These are phyloP conservation scores for Amaranthus palmeri DNA, from an alignment of 148 eudicot species.

Conservation along the genomic window DNA sequence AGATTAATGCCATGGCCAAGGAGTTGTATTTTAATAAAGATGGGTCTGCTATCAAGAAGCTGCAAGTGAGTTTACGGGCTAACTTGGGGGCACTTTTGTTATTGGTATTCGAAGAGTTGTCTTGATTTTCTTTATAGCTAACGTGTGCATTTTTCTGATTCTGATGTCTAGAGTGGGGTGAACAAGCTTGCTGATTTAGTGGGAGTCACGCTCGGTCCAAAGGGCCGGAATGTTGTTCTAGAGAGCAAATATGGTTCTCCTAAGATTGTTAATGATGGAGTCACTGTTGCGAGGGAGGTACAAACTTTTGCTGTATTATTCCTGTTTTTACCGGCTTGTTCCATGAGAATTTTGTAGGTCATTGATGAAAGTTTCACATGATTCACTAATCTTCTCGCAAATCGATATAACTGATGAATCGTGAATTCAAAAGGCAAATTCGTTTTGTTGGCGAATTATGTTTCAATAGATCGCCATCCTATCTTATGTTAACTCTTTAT, in stretches of 20 bases:
- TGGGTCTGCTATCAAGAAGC: conserved; percentile 82
- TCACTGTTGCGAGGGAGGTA: conserved; percentile 67
- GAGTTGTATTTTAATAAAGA: conserved; percentile 86
- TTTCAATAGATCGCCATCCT: background rate
- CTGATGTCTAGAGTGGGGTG: conserved; percentile 43
- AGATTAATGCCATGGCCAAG: conserved; percentile 61
- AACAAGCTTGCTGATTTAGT: conserved; percentile 91
- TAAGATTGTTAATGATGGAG: conserved; percentile 93
- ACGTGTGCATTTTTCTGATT: background rate
- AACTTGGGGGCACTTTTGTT: background rate
- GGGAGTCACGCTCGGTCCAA: conserved; percentile 89
- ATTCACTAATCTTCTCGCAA: too few relatives aligned
- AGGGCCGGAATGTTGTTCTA: conserved; percentile 92
- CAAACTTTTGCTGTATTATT: background rate
- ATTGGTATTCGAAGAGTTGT: too few relatives aligned
- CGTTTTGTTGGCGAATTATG: too few relatives aligned
- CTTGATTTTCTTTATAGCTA: background rate
- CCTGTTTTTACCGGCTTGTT: background rate
- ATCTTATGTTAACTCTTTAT: background rate
- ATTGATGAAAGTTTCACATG: background rate
- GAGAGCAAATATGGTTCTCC: conserved; percentile 84
- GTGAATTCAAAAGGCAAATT: too few relatives aligned
- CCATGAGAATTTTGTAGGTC: background rate
- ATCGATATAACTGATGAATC: too few relatives aligned
- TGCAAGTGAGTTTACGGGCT: conserved; percentile 42